Evolutionary conservation across 1,284 basidiomycete genomes (phyloP), one percentile per base, ranked within the genome.

Genomic region (Grifola frondosa): DNA sequence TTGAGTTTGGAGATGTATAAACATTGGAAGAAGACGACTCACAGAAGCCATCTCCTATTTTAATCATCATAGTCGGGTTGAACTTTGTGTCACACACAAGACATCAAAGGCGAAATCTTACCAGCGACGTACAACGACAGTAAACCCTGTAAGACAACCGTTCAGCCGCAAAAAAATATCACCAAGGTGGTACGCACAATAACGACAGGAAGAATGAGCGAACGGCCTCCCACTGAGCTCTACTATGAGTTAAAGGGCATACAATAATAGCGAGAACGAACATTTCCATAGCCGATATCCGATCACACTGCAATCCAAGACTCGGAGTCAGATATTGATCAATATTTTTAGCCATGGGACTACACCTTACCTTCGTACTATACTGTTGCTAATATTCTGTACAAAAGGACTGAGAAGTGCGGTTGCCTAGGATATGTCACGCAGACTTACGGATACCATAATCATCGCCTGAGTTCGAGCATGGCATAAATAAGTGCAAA

Each of bases 281-380:
- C 56, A 31, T 37, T 42, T 50, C 43, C 53, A 58, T 6, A 56
- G 31, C 0, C 54, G 48, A 17, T 52, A 51, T 10, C 44, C 45
- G 44, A 56, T 56, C 15, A 54, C 46, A 2, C 56, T 58, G 30
- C n/a, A 16, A 3, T 8, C 6, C 10, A 26, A 25, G 11, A 6
- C 10, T 28, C 8, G 24, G 22, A 25, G n/a, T 5, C 6, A 20
- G n/a, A 20, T 11, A 12, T 15, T 24, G n/a, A n/a, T n/a, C n/a
- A n/a, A n/a, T n/a, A n/a, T n/a, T n/a, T n/a, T n/a, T n/a, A n/a
- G n/a, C n/a, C n/a, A n/a, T n/a, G n/a, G n/a, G n/a, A n/a, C n/a
- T n/a, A n/a, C n/a, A n/a, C n/a, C 52, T 39, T 24, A 58, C 56
- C 39, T 49, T 17, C 56, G 48, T 3, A 58, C 52, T 22, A 58